Evolutionary conservation across 345 rosid genomes (phyloP), one percentile per base, ranked within the genome.

Genomic region (Isatis tinctoria): DNA sequence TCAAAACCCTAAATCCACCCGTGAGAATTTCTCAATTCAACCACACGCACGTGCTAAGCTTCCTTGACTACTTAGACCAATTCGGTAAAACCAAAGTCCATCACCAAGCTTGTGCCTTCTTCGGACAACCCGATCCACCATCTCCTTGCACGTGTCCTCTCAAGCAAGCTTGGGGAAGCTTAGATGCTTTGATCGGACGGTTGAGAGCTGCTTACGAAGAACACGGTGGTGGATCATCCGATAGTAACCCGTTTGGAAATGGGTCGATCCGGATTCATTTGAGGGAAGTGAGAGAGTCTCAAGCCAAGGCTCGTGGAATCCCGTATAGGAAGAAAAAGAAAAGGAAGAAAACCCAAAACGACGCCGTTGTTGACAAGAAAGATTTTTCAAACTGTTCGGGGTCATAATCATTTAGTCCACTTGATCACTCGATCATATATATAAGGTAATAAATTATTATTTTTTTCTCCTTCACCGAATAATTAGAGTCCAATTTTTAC

Each of bases 21-120:
- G 86, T 90, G 60, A 63, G 86, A 43, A 65, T 87, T 13, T 81
- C 95, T 1, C 92, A 92, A 69, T 90, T 91, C 69, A 85, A 81
- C 53, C 86, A 84, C 69, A 85, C 83, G 80, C 98, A 92, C 39
- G 91, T 92, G 61, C 88, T 92, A 39, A 95, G 91, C 22, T 92
- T 92, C 81, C 86, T 92, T 1, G 76, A 88, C 66, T 90, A 92
- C 73, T 86, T 92, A 17, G 98, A 92, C 72, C 98, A 92, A 79
- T 92, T 92, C 18, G 96, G 98, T n/a, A 92, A 92, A 75, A 92
- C 98, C 13, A 92, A 88, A 84, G 96, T 92, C 73, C 97, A 92
- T 87, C 74, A 89, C 16, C 89, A 82, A 74, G 90, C 89, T 16
- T 92, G 97, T 70, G 83, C 78, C 49, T 89, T 84, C 65, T 91